phyloP scores from a whole-genome alignment of 768 basidiomycete genomes.

The Serendipita indica region DNA sequence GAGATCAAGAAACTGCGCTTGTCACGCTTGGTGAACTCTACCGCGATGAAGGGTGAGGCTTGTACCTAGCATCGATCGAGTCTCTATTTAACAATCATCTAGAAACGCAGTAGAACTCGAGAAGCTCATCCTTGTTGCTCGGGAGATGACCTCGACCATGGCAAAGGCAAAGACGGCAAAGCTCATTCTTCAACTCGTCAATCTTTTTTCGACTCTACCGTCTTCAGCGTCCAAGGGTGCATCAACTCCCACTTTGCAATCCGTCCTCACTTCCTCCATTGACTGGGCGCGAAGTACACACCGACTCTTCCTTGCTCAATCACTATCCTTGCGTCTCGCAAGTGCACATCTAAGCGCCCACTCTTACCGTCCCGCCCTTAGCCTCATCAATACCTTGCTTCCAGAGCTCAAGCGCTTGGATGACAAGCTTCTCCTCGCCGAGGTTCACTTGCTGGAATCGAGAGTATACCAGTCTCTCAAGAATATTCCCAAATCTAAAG shows the following conservation, averaged over 20 bases:
- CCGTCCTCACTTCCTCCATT: not conserved
- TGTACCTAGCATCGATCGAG: not conserved
- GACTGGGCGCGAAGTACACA: slow-evolving; percentile 3
- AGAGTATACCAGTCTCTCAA: slow-evolving; percentile 79
- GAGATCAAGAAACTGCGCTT: slow-evolving; percentile 75
- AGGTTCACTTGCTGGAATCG: slow-evolving; percentile 89
- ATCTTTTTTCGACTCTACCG: slow-evolving; percentile 47
- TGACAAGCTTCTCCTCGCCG: slow-evolving; percentile 95
- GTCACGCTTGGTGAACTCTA: slow-evolving; percentile 78
- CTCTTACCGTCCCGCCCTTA: slow-evolving; percentile 63
- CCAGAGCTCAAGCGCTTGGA: slow-evolving; percentile 85
- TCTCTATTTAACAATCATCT: not conserved
- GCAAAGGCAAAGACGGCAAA: slow-evolving; percentile 97
- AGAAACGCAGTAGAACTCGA: slow-evolving; percentile 80
- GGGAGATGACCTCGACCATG: slow-evolving; percentile 66
- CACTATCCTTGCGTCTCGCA: slow-evolving; percentile 9
- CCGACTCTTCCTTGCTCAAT: slow-evolving; percentile 6
- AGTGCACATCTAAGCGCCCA: slow-evolving; percentile 40
- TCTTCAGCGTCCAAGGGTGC: not conserved
- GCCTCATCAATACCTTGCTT: slow-evolving; percentile 73
- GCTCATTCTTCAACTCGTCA: slow-evolving; percentile 88
- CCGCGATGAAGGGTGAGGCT: slow-evolving; percentile 62
- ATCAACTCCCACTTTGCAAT: slow-evolving; percentile 24
- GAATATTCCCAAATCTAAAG: slow-evolving; percentile 84
- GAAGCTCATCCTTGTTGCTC: slow-evolving; percentile 67